A percentile compares a stretch with the other conserved stretches of the same genome.
phyloP scores from a whole-genome alignment of 164 flowering plant genomes.

The grape (Vitis vinifera) region DNA sequence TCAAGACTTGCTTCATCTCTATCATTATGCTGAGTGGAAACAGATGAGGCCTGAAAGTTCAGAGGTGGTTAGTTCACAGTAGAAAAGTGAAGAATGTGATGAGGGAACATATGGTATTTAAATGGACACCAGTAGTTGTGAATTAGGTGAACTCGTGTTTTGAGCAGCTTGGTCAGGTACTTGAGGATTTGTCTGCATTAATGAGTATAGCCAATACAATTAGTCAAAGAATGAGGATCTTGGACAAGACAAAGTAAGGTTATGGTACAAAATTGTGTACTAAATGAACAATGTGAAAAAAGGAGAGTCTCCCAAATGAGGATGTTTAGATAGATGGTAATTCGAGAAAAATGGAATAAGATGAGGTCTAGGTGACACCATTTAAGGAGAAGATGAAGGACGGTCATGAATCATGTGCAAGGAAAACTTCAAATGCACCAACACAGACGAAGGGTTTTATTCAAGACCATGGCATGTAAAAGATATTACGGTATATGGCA shows the following conservation, averaged over 20 bases:
- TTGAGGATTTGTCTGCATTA: background rate
- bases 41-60: conserved; percentile 14
- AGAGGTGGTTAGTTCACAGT: background rate
- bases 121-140: background rate
- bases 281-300: too few species aligned
- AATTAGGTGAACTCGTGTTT: background rate
- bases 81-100: background rate
- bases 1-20: conserved; percentile 19
- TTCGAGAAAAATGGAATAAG: too few species aligned
- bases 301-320: too few species aligned
- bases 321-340: too few species aligned
- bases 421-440: too few species aligned
- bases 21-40: background rate
- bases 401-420: too few species aligned
- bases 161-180: conserved; percentile 1
- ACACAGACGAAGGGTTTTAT: too few species aligned
- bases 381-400: too few species aligned
- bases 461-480: too few species aligned
- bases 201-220: background rate
- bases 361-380: too few species aligned
- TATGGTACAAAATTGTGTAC: too few species aligned
- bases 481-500: too few species aligned
- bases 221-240: background rate
- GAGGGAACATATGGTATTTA: background rate
- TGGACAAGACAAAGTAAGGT: background rate